Conservation (phyloP, 2,329 filamentous ascomycete species). For the Trichoderma hamatum region DNA sequence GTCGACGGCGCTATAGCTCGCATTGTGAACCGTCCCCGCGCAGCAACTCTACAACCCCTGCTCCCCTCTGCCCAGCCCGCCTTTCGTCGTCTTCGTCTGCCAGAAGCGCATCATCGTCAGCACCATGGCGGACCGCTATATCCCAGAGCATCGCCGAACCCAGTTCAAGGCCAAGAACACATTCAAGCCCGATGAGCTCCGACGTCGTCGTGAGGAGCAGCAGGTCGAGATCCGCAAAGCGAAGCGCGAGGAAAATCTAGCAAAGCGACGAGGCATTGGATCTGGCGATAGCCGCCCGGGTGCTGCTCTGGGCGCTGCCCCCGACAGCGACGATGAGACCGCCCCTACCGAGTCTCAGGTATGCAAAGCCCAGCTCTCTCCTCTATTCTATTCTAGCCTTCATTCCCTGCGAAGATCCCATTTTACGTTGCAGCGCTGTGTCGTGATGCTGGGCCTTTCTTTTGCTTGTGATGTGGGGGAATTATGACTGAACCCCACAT, state of each 20-base stretch:
- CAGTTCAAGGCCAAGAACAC: constrained; percentile 99
- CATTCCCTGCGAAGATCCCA: not conserved
- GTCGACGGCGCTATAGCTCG: constrained; percentile 19
- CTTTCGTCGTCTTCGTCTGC: constrained; percentile 28
- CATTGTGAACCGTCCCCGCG: constrained; percentile 33
- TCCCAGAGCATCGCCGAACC: constrained; percentile 97
- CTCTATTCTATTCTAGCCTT: not conserved
- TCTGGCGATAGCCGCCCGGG: constrained; percentile 78
- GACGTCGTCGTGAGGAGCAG: constrained; percentile 96
- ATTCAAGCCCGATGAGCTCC: constrained; percentile 98
- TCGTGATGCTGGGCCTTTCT: constrained; percentile 28
- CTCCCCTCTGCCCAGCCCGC: constrained; percentile 13
- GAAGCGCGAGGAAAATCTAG: constrained; percentile 98
- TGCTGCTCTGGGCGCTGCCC: constrained; percentile 81
- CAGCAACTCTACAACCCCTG: constrained; percentile 28
- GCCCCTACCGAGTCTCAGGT: constrained; percentile 96
- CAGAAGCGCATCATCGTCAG: constrained; percentile 39
- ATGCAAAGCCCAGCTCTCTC: constrained; percentile 36
- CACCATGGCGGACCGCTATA: constrained; percentile 97
- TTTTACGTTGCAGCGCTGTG: constrained; percentile 17
- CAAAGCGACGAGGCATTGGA: constrained; percentile 94
- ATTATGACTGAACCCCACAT: constrained; percentile 41
- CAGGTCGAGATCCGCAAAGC: constrained; percentile 99
- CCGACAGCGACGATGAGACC: constrained; percentile 97
- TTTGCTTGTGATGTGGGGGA: constrained; percentile 40